These are phyloP conservation scores for Marasmius sp. DNA, from an alignment of 1,284 basidiomycete species.

Conservation along the genomic window DNA sequence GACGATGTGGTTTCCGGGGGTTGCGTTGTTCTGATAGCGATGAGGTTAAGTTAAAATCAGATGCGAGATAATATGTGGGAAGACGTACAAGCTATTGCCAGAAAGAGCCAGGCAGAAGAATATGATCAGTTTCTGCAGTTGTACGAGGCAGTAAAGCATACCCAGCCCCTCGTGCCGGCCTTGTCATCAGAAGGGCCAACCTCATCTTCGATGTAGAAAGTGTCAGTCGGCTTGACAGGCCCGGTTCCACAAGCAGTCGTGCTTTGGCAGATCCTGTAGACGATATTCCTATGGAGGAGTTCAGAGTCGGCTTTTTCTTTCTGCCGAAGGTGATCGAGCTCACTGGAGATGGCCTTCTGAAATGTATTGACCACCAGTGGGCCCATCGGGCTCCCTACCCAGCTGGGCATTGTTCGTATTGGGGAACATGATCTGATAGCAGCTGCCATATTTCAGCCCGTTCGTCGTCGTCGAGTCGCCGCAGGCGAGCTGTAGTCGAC, in stretches of 20 bases:
- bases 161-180: neutral
- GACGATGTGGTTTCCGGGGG: neutral
- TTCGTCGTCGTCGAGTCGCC: neutral
- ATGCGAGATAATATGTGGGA: neutral
- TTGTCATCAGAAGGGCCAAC: neutral
- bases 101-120: neutral
- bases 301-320: neutral
- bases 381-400: neutral
- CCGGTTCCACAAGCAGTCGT: conserved; percentile 1
- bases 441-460: neutral
- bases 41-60: neutral
- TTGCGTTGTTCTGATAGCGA: neutral
- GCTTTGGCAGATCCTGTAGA: conserved; percentile 4
- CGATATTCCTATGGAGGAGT: neutral
- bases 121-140: neutral
- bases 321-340: neutral
- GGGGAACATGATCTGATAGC: conserved; percentile 1
- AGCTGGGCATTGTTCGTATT: neutral
- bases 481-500: neutral
- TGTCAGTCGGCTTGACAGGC: conserved; percentile 1
- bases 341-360: neutral
- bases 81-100: neutral
- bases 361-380: neutral
- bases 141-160: neutral
- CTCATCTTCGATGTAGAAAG: conserved; percentile 1